Base-by-base conservation (phyloP, 1,284 basidiomycete genomes). In the Papiliotrema laurentii region DNA sequence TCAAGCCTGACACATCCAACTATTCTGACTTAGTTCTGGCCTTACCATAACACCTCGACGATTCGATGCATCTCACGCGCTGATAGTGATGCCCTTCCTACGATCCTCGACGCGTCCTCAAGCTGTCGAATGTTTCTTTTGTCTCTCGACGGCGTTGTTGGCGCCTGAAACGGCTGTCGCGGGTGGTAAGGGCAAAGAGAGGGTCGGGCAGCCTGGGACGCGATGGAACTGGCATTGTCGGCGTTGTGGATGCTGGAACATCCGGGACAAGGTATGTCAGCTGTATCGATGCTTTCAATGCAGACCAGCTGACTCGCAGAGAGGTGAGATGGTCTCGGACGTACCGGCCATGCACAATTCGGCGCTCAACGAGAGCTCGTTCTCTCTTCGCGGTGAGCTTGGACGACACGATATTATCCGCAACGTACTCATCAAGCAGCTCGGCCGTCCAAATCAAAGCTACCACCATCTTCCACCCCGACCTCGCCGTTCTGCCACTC, bases 341-440 rank as follows among this genome's bases (percentile, higher is more conserved):
- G 83, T 89, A 49, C 85, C 89, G n/a, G 87, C 87, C 0, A 91
- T 90, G 86, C 83, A 87, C 60, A 82, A 89, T 55, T 81, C 87
- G 59, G 72, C 76, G 1, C 60, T 89, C 51, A 93, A 93, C 66
- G 59, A 72, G 1, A 69, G 63, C 14, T 86, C 86, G 1, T 93
- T 91, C 68, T 79, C 83, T 0, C 82, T 79, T 61, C 78, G 89
- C 70, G 89, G 88, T 85, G 56, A 49, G 80, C 75, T 10, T 1
- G 18, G n/a, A n/a, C n/a, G n/a, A n/a, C n/a, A n/a, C n/a, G n/a
- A n/a, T n/a, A n/a, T 14, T 27, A 18, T 4, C 14, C 28, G 11
- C 13, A 5, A 7, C 31, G 18, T 14, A 28, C n/a, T 44, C 28
- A 37, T 30, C 49, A 52, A 41, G n/a, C 25, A 69, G 67, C 58